These are phyloP conservation scores for Spatholobus suberectus DNA, from an alignment of 306 rosid genomes.

Conservation along the genomic window DNA sequence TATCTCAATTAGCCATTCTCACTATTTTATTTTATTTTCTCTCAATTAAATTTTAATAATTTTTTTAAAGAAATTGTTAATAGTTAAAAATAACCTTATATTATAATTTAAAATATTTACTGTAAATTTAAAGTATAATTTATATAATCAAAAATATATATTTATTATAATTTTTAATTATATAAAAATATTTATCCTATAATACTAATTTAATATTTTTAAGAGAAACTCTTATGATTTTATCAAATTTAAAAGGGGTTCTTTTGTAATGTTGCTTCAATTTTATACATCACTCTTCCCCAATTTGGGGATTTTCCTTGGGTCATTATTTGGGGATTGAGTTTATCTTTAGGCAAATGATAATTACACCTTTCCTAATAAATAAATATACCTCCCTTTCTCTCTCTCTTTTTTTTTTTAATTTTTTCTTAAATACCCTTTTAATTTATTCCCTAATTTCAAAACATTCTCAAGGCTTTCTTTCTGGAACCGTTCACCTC, in stretches of 20 bases:
- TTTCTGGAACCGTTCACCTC: no score
- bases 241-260: not conserved
- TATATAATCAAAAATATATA: not conserved
- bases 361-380: no score
- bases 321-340: not conserved
- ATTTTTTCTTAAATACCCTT: no score
- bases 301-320: not conserved
- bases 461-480: no score
- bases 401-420: no score
- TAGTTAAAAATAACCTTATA: no score
- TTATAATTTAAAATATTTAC: not conserved
- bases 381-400: no score
- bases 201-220: not conserved
- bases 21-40: not conserved
- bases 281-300: not conserved
- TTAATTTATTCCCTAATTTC: no score
- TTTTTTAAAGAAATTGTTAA: no score
- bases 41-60: no score
- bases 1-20: not conserved
- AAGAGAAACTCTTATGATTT: not conserved
- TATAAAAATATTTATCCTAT: not conserved
- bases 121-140: not conserved
- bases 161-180: not conserved
- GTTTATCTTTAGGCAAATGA: no score
- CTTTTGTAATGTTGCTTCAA: not conserved